phyloP scores from a whole-genome alignment of 2,329 filamentous ascomycete species.

The Aspergillus sp. region DNA sequence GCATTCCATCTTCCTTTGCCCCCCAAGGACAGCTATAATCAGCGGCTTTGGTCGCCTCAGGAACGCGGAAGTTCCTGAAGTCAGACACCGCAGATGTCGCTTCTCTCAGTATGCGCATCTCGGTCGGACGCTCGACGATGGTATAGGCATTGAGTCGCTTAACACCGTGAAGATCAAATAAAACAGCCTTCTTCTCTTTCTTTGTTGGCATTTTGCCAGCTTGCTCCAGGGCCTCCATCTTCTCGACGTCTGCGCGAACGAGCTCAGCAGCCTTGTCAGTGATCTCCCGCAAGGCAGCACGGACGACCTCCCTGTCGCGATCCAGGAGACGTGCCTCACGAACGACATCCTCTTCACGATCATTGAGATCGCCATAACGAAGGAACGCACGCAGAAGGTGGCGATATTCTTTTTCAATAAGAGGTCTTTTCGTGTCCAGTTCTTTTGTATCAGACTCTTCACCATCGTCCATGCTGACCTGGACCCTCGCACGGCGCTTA shows the following conservation, averaged over 20 bases:
- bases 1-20: slow-evolving; percentile 92
- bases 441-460: slow-evolving; percentile 66
- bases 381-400: slow-evolving; percentile 89
- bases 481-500: slow-evolving; percentile 69
- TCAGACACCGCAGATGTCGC: slow-evolving; percentile 66
- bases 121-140: slow-evolving; percentile 83
- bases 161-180: slow-evolving; percentile 91
- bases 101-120: slow-evolving; percentile 79
- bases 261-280: slow-evolving; percentile 69
- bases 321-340: slow-evolving; percentile 80
- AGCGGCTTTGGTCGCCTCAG: slow-evolving; percentile 87
- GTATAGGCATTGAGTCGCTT: slow-evolving; percentile 97
- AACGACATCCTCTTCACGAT: slow-evolving; percentile 82
- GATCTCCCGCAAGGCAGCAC: slow-evolving; percentile 72
- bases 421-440: slow-evolving; percentile 79
- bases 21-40: slow-evolving; percentile 93
- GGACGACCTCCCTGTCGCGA: slow-evolving; percentile 78
- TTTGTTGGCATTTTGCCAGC: slow-evolving; percentile 83
- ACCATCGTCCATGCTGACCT: slow-evolving; percentile 64
- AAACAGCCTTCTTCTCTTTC: slow-evolving; percentile 94
- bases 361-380: slow-evolving; percentile 85
- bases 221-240: slow-evolving; percentile 64
- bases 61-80: slow-evolving; percentile 76
- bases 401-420: slow-evolving; percentile 89
- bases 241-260: slow-evolving; percentile 69